Evolutionary conservation across 108 stramenopile genomes (phyloP).

Genomic region (Nannochloropsis granulata): DNA sequence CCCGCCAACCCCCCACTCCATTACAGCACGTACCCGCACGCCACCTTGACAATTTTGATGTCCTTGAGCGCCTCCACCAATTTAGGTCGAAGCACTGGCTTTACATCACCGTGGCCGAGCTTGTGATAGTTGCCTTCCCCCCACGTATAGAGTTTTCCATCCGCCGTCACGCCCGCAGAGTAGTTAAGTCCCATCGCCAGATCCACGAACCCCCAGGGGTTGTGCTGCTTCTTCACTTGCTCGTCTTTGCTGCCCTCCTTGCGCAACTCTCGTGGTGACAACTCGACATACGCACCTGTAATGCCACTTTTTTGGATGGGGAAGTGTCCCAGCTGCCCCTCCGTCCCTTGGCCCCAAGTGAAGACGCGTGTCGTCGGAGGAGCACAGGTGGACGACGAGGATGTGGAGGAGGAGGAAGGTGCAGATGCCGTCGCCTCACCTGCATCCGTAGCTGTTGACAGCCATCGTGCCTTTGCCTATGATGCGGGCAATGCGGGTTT

Average conservation of each 20-base stretch:
- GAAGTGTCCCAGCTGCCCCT: neutral
- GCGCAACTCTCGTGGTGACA: neutral
- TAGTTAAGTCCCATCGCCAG: neutral
- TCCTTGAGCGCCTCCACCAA: neutral
- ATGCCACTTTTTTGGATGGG: neutral
- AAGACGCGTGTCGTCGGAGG: neutral
- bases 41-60: neutral
- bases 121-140: neutral
- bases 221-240: neutral
- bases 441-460: neutral
- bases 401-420: neutral
- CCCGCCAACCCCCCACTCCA: no score
- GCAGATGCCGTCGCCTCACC: neutral
- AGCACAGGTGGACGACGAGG: neutral
- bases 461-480: neutral
- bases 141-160: neutral
- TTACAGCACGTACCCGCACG: neutral
- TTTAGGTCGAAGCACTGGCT: neutral
- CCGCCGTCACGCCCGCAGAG: neutral
- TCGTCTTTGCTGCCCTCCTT: neutral
- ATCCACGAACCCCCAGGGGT: neutral
- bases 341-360: neutral
- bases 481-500: neutral
- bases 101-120: neutral
- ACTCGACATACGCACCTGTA: neutral